Evolutionary conservation across 2,329 filamentous ascomycete genomes (phyloP), one percentile per base, ranked within the genome.

Genomic region (Pyrenophora seminiperda): DNA sequence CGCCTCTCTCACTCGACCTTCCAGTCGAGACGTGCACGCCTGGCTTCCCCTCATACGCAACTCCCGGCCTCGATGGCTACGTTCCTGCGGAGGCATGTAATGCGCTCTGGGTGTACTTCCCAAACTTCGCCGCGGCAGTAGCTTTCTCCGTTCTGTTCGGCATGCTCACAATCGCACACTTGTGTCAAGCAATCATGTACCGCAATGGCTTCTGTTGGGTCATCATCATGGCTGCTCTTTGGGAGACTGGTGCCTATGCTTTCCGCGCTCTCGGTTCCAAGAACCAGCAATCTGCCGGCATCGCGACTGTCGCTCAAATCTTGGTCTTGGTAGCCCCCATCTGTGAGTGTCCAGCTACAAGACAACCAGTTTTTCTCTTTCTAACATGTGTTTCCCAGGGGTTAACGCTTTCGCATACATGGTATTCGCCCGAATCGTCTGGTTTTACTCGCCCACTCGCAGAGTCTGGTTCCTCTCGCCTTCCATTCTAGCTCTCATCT

Each of bases 311-410:
- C 4, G 73, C 74, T 19, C 73, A 73, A 9, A 63, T 81, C 7
- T 63, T 81, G 13, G 71, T 81, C 22, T 65, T 81, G 10, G 65
- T 78, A 14, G 74, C 75, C 3, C 75, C 73, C 3, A 62, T 76
- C 3, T 62, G 59, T 61, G 22, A 57, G 58, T 59, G 6, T 37
- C 30, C 39, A 43, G 9, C 24, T 30, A n/a, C 38, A 36, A 50
- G 19, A 47, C 27, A 32, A 39, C 13, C 20, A 41, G 30, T n/a
- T 43, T 14, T 49, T 50, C 36, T 27, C 24, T 38, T 49, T 41
- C 50, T 58, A 45, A 58, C 46, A 38, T 47, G 30, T 46, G 41
- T 17, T 32, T 56, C 70, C 73, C 67, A 68, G 58, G 76, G 75
- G 74, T 75, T 40, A 78, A 78, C 40, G 75, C 76, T 6, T 78